phyloP scores from a whole-genome alignment of 139 green algal species.

The Chlorella sp. region DNA sequence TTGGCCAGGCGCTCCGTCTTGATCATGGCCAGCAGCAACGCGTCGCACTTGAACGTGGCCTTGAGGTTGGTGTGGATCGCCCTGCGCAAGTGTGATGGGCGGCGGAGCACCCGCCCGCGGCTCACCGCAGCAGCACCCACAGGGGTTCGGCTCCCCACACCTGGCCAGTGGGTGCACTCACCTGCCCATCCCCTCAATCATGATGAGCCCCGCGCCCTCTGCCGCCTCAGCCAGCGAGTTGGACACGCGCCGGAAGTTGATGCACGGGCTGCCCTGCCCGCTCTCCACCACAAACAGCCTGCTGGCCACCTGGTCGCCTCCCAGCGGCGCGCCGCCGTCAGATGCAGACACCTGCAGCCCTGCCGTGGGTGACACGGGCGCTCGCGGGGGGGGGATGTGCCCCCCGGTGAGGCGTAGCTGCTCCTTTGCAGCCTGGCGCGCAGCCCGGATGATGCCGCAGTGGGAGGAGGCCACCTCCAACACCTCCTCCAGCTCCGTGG shows the following conservation, averaged over 20 bases:
- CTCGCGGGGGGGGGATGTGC: not conserved
- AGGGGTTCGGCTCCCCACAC: too few species aligned
- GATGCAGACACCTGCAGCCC: not conserved
- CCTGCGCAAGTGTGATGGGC: too few species aligned
- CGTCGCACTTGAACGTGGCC: slow-evolving; percentile 71
- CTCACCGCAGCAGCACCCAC: too few species aligned
- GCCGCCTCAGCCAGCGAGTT: slow-evolving; percentile 58
- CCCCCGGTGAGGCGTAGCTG: not conserved
- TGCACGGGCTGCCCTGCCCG: slow-evolving; percentile 86
- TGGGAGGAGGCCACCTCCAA: not conserved
- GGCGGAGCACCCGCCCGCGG: not conserved
- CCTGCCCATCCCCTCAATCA: slow-evolving; percentile 94
- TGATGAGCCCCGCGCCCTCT: slow-evolving; percentile 81
- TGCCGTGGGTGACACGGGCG: too few species aligned
- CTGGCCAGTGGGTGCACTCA: not conserved
- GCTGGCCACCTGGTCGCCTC: not conserved
- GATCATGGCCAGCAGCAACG: slow-evolving; percentile 96
- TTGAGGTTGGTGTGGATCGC: slow-evolving; percentile 85
- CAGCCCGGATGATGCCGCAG: slow-evolving; percentile 53
- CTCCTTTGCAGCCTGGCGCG: slow-evolving; percentile 19
- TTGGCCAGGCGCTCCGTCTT: slow-evolving; percentile 87
- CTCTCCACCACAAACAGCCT: slow-evolving; percentile 73
- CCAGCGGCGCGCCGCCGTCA: not conserved
- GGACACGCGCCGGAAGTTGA: slow-evolving; percentile 86
- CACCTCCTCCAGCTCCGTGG: slow-evolving; percentile 60